Evolutionary conservation across 2,329 filamentous ascomycete genomes (phyloP).

Genomic region (Septoria petroselini): DNA sequence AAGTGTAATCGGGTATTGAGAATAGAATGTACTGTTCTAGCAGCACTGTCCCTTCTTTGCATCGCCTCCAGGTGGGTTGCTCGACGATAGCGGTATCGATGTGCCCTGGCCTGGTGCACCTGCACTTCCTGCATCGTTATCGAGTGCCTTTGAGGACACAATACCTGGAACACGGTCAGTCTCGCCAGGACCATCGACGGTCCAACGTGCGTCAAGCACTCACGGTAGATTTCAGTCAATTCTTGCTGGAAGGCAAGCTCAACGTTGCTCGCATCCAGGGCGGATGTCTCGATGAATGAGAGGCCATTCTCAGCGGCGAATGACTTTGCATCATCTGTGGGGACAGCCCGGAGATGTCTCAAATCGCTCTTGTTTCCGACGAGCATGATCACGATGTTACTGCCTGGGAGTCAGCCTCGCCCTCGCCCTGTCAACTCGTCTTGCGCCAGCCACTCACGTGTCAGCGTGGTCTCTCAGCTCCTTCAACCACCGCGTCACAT

Average conservation of each 20-base stretch:
- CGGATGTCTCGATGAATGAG: conserved; percentile 93
- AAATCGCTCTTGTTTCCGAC: conserved; percentile 99
- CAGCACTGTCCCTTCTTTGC: conserved; percentile 80
- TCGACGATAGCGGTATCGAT: conserved; percentile 78
- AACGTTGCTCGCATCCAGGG: conserved; percentile 97
- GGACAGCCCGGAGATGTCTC: conserved; percentile 93
- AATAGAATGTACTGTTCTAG: conserved; percentile 24
- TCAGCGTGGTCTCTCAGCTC: conserved; percentile 97
- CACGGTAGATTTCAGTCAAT: conserved; percentile 95
- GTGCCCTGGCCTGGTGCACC: conserved; percentile 62
- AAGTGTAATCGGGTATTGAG: conserved; percentile 11
- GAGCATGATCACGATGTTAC: conserved; percentile 98
- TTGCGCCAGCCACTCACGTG: conserved; percentile 67
- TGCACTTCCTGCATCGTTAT: conserved; percentile 55
- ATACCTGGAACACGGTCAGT: conserved; percentile 55
- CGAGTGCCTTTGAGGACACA: conserved; percentile 94
- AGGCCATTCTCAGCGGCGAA: conserved; percentile 73
- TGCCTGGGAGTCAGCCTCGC: conserved; percentile 56
- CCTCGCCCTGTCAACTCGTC: neutral
- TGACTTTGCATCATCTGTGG: conserved; percentile 94
- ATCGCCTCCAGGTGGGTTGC: conserved; percentile 76
- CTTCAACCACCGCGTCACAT: conserved; percentile 91
- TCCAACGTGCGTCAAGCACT: neutral
- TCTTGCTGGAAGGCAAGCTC: conserved; percentile 83
- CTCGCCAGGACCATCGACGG: neutral